phyloP scores from a whole-genome alignment of 352 stramenopile genomes.

The Pythium biforme region DNA sequence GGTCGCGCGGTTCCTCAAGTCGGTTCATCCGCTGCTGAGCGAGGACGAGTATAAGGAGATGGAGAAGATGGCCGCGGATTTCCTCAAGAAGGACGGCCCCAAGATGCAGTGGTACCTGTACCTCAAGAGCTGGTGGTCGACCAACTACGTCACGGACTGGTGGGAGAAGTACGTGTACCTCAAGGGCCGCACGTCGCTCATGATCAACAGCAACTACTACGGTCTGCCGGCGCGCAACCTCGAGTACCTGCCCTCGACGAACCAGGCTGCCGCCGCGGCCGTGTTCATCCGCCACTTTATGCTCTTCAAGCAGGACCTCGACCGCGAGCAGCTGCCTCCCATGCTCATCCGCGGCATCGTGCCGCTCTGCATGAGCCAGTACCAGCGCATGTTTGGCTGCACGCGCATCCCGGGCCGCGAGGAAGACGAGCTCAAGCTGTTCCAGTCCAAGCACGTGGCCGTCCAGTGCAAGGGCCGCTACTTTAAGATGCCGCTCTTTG shows the following conservation, averaged over 20 bases:
- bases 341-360: slow-evolving; percentile 85
- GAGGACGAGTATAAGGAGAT: slow-evolving; percentile 87
- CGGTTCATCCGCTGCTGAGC: slow-evolving; percentile 88
- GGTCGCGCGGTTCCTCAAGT: slow-evolving; percentile 89
- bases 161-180: slow-evolving; percentile 92
- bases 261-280: slow-evolving; percentile 64
- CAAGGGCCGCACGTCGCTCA: slow-evolving; percentile 83
- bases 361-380: slow-evolving; percentile 90
- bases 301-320: slow-evolving; percentile 84
- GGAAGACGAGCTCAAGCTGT: slow-evolving; percentile 79
- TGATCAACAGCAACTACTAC: slow-evolving; percentile 94
- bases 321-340: slow-evolving; percentile 78
- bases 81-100: slow-evolving; percentile 84
- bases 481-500: slow-evolving; percentile 87
- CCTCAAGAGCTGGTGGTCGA: slow-evolving; percentile 88
- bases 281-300: slow-evolving; percentile 77
- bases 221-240: slow-evolving; percentile 67
- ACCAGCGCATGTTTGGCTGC: slow-evolving; percentile 88
- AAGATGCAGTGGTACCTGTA: slow-evolving; percentile 91
- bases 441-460: slow-evolving; percentile 83
- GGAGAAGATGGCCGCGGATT: slow-evolving; percentile 81
- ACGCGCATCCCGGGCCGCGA: slow-evolving; percentile 87
- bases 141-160: slow-evolving; percentile 91
- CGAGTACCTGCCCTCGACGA: slow-evolving; percentile 57
- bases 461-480: slow-evolving; percentile 84